Conservation (phyloP, 2,329 filamentous ascomycete species). For the Lithohypha guttulata region DNA sequence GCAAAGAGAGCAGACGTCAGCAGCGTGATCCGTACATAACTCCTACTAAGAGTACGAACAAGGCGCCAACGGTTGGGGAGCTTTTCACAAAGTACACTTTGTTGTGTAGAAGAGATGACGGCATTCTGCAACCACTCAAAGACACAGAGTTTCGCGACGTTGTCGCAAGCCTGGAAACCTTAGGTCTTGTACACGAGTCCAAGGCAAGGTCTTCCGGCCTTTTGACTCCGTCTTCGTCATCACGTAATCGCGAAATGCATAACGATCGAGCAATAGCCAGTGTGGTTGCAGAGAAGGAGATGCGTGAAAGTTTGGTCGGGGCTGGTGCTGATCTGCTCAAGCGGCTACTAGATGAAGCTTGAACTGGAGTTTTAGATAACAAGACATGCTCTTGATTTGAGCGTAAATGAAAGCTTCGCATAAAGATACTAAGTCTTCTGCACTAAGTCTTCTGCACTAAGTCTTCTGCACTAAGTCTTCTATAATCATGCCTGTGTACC, state of each 20-base stretch:
- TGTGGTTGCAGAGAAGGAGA: constrained; percentile 68
- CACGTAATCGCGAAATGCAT: constrained; percentile 40
- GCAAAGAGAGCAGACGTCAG: constrained; percentile 57
- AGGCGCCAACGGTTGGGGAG: constrained; percentile 69
- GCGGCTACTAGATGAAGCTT: constrained; percentile 27
- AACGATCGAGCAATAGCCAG: constrained; percentile 74
- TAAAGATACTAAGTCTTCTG: too few relatives aligned
- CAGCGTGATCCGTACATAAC: constrained; percentile 37
- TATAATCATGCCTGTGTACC: too few relatives aligned
- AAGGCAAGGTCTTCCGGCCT: constrained; percentile 52
- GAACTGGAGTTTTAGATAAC: neutral
- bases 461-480: too few relatives aligned
- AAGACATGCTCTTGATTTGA: neutral
- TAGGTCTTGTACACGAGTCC: constrained; percentile 64
- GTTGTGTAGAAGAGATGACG: constrained; percentile 74
- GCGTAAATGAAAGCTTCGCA: neutral
- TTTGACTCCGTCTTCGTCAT: constrained; percentile 61
- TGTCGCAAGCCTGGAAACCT: constrained; percentile 74
- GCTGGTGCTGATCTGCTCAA: constrained; percentile 39
- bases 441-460: too few relatives aligned
- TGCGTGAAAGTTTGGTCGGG: constrained; percentile 56
- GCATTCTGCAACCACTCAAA: constrained; percentile 72
- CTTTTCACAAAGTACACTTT: constrained; percentile 74
- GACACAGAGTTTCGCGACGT: constrained; percentile 92
- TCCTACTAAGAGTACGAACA: constrained; percentile 48